phyloP scores from a whole-genome alignment of 495 filamentous ascomycete species.

The Pseudomonodictys pantanalensis region DNA sequence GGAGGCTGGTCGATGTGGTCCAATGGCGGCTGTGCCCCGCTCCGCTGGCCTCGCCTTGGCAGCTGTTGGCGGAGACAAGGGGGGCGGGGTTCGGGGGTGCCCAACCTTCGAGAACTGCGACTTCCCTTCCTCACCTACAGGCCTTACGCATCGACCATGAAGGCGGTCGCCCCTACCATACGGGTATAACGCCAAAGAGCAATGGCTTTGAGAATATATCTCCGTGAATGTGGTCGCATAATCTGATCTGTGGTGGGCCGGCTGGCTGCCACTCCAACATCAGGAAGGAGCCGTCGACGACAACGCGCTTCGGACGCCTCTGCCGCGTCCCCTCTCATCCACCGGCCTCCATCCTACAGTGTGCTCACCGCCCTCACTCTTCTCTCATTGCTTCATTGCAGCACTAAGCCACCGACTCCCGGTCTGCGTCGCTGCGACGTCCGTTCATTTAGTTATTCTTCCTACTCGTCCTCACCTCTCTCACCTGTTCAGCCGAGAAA shows the following conservation, averaged over 20 bases:
- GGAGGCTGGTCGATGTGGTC: background rate
- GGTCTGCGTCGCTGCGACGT: constrained; percentile 1
- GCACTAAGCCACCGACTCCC: constrained; percentile 19
- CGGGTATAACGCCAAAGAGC: background rate
- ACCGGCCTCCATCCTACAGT: constrained; percentile 8
- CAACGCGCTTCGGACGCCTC: constrained; percentile 13
- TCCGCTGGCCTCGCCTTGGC: background rate
- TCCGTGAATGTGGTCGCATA: too few species aligned
- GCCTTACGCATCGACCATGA: background rate
- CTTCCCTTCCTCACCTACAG: constrained; percentile 11
- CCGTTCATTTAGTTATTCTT: constrained; percentile 29
- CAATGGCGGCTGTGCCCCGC: background rate
- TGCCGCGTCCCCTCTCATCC: constrained; percentile 2
- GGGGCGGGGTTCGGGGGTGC: too few species aligned
- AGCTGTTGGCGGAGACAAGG: too few species aligned
- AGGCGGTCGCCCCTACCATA: background rate
- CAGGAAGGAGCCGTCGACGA: constrained; percentile 18
- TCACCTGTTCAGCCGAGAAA: constrained; percentile 1
- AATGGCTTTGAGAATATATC: too few species aligned
- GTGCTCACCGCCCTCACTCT: constrained; percentile 5
- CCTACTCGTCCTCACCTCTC: background rate
- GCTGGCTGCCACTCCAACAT: background rate
- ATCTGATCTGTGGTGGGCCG: too few species aligned
- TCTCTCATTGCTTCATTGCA: constrained; percentile 22
- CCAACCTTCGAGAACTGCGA: too few species aligned